These are phyloP conservation scores for Sporobolomyces phaffii DNA, from an alignment of 768 basidiomycete species.

Conservation along the genomic window DNA sequence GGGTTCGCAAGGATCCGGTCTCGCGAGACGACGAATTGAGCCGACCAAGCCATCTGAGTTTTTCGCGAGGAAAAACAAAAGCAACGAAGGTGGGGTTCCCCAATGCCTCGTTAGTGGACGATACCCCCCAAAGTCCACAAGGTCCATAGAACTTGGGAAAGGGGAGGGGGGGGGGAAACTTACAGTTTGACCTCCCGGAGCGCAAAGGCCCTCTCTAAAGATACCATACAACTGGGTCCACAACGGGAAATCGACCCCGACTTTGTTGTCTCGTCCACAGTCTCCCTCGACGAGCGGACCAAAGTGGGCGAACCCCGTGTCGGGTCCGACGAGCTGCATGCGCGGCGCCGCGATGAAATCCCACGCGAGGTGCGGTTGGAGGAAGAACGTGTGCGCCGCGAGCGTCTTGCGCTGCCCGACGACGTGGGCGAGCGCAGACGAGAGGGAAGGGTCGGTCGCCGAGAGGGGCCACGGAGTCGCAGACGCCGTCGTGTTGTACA, in stretches of 20 bases:
- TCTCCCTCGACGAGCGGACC: conserved; percentile 43
- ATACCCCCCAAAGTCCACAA: no score
- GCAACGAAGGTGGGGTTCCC: no score
- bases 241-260: conserved; percentile 16
- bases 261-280: conserved; percentile 41
- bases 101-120: no score
- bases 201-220: conserved; percentile 43
- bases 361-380: conserved; percentile 47
- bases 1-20: conserved; percentile 42
- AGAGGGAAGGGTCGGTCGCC: neutral
- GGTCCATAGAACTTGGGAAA: neutral
- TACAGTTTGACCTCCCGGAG: conserved; percentile 30
- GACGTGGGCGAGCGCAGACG: neutral
- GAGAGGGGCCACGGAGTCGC: conserved; percentile 2
- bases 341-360: conserved; percentile 42
- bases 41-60: conserved; percentile 45
- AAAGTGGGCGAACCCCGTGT: conserved; percentile 45
- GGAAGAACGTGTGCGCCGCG: conserved; percentile 45
- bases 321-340: conserved; percentile 31
- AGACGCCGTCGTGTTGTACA: conserved; percentile 39
- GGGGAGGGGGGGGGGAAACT: neutral
- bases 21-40: conserved; percentile 44
- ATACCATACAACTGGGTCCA: conserved; percentile 41
- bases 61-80: no score
- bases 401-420: neutral